Evolutionary conservation across 192 early-diverging fungal genomes (phyloP).

Genomic region (Cetraspora pellucida): DNA sequence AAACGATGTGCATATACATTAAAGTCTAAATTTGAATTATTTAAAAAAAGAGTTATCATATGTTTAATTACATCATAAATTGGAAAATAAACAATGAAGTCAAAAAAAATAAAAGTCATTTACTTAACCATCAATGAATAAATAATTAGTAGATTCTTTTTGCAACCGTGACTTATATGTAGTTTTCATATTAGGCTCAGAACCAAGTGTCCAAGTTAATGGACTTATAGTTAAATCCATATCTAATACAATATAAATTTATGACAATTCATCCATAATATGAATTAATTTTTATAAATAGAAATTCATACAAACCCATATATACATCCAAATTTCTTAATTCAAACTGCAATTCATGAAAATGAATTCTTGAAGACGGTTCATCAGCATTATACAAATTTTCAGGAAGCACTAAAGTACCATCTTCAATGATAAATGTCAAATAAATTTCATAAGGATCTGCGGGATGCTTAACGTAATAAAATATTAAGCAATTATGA

Average conservation of each 20-base stretch:
- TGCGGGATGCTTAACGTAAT: constrained; percentile 37
- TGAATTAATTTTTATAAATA: neutral
- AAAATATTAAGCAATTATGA: neutral
- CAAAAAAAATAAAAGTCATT: neutral
- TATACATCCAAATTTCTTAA: constrained; percentile 64
- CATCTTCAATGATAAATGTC: constrained; percentile 48
- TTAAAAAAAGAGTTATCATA: neutral
- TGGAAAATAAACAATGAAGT: neutral
- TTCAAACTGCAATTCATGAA: constrained; percentile 67
- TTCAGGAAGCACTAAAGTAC: constrained; percentile 54
- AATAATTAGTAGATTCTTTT: constrained; percentile 48
- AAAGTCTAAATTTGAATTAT: constrained; percentile 41
- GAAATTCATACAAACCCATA: constrained; percentile 49
- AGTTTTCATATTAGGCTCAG: constrained; percentile 29
- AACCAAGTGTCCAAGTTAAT: constrained; percentile 53
- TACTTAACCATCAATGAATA: constrained; percentile 54
- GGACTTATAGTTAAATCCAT: constrained; percentile 62
- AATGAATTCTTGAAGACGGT: constrained; percentile 55
- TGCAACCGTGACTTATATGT: constrained; percentile 37
- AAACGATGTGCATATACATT: constrained; percentile 65
- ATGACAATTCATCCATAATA: neutral
- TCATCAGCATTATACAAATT: constrained; percentile 58
- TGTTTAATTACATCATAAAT: neutral
- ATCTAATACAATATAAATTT: constrained; percentile 41
- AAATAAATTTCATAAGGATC: constrained; percentile 65